Base-by-base conservation (phyloP, 192 early-diverging fungal species). In the Coemansia sp. region DNA sequence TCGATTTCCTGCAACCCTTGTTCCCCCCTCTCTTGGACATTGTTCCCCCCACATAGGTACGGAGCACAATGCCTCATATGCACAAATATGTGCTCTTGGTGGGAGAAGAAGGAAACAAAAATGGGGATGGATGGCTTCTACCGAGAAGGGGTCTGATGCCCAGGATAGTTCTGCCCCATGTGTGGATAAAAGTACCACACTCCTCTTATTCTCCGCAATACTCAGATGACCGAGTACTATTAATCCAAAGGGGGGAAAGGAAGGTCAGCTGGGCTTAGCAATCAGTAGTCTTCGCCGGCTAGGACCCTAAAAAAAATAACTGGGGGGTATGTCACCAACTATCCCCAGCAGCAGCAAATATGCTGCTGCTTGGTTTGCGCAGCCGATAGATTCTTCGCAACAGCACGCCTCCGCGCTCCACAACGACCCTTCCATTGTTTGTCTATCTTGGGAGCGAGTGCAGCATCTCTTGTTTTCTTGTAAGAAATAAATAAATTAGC, bases 111-210 rank as follows among this genome's bases (percentile, higher is more conserved):
- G 29, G 54, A 29, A 57, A 57, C 5, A 51, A 57, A 57, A 33
- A 18, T 27, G 54, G 27, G 54, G 31, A 60, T 60, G 57, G 57
- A 18, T 12, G 57, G 57, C 57, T 60, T 60, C 33, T 60, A n/a
- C 57, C 57, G 31, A 51, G 31, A 34, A 60, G 33, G 54, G 54
- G 54, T 55, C 54, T 55, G 13, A 31, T 29, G 15, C 57, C 57
- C 31, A 36, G 57, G 57, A 60, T 60, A 36, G 57, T 60, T 60
- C 57, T 60, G 31, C 57, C 57, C 57, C 5, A 60, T 60, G 57
- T 33, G 57, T 60, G 57, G 57, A 60, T 33, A 33, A 60, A 15
- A 5, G 54, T 20, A 18, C 20, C 47, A 12, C 12, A 16, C 11
- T 18, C 31, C 33, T 66, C 22, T 66, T 47, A 27, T 31, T 66